These are phyloP conservation scores for Kregervanrija delftensis DNA, from an alignment of 805 yeast genomes.

Conservation along the genomic window DNA sequence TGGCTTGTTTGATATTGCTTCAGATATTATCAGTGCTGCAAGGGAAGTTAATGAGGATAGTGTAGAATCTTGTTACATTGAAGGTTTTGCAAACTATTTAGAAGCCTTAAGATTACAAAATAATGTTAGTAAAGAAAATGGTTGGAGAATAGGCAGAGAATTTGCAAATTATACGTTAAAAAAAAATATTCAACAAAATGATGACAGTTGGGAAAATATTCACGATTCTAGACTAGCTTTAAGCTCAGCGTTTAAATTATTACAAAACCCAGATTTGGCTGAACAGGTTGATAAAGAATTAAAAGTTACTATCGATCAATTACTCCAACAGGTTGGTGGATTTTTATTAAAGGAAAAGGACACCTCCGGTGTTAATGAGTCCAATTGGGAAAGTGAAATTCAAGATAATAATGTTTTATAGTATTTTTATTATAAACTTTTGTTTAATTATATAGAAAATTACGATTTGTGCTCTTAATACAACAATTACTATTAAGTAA, in stretches of 20 bases:
- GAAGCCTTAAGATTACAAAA: conserved; percentile 32
- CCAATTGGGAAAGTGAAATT: conserved; percentile 49
- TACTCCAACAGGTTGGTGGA: conserved; percentile 58
- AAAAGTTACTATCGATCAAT: conserved; percentile 40
- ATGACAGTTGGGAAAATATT: conserved; percentile 25
- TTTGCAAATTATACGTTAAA: conserved; percentile 33
- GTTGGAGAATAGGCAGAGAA: conserved; percentile 26
- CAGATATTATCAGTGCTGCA: conserved; percentile 55
- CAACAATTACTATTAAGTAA: too few relatives aligned
- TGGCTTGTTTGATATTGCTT: conserved; percentile 60
- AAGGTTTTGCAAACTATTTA: conserved; percentile 66
- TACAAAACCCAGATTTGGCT: conserved; percentile 31
- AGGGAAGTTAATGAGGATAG: conserved; percentile 81
- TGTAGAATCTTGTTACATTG: conserved; percentile 75
- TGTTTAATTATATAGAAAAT: too few relatives aligned
- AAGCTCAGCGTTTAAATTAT: conserved; percentile 27
- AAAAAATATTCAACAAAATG: conserved; percentile 17
- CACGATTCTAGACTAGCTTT: conserved; percentile 38
- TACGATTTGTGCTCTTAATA: too few relatives aligned
- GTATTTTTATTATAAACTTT: background rate
- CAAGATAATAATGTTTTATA: conserved; percentile 2
- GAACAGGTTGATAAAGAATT: conserved; percentile 51
- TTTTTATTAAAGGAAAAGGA: conserved; percentile 31
- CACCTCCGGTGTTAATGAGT: conserved; percentile 32
- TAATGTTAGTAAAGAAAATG: conserved; percentile 10